A percentile compares a stretch with the other conserved stretches of the same genome.
Conservation (phyloP, 192 early-diverging fungal species). For the Backusella circina region DNA sequence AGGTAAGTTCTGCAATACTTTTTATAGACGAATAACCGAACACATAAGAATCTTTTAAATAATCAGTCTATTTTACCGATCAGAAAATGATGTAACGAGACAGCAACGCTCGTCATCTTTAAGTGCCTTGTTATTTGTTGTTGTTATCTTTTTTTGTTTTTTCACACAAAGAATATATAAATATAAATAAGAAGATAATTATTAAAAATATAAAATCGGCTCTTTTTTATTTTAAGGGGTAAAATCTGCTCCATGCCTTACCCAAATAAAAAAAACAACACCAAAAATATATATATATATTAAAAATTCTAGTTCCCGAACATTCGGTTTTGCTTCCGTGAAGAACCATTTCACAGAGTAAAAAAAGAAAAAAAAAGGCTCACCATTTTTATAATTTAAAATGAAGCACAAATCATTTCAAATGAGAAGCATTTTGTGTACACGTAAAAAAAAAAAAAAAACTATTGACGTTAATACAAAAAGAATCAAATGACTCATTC, state of each 20-base stretch:
- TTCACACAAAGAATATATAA: neutral
- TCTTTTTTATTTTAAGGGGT: neutral
- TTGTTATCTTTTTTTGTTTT: neutral
- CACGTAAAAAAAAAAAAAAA: neutral
- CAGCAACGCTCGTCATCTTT: neutral
- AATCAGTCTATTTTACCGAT: neutral
- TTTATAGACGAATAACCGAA: neutral
- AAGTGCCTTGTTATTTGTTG: neutral
- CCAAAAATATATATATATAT: neutral
- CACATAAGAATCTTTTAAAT: neutral
- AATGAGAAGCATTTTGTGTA: neutral
- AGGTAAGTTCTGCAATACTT: neutral
- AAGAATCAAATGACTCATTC: neutral
- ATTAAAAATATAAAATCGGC: neutral
- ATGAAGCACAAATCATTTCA: neutral
- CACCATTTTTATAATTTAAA: neutral
- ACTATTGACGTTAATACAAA: neutral
- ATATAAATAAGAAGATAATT: neutral
- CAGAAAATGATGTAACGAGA: neutral
- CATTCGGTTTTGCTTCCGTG: neutral
- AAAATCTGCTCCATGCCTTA: neutral
- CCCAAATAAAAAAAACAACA: neutral
- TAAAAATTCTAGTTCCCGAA: neutral
- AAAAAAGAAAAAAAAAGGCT: neutral
- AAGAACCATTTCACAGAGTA: neutral